Base-by-base conservation (phyloP, 352 stramenopile species). In the Elongisporangium anandrum region DNA sequence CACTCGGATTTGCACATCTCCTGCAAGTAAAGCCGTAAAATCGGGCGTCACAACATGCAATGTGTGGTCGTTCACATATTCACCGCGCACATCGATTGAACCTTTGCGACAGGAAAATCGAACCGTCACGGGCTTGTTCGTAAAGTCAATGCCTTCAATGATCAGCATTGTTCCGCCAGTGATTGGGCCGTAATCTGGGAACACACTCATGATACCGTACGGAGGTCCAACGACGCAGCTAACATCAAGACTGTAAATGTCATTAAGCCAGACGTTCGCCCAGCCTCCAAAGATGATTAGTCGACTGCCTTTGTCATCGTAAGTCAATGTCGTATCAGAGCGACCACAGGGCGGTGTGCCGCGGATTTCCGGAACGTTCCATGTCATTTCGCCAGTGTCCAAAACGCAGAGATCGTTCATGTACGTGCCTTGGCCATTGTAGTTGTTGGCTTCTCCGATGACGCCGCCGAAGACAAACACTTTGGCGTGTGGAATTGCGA, bases 401-500 rank as follows among this genome's bases (percentile, higher is more conserved):
- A 98, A 73, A 41, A 98, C 87, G 39, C 87, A 85, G 55, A 98
- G 83, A 63, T 98, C 92, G 52, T 90, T 97, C 60, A 80, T 75
- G 65, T 87, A 97, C 20, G 70, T 79, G 34, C 92, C 92, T 21
- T 86, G 77, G 3, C 87, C 74, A 53, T 90, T 91, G 68, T 94
- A 94, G 52, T 96, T 90, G 54, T 89, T 87, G 0, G 95, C 64
- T 45, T 98, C 88, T 16, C 94, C 94, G 24, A 94, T 80, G 23
- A 98, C 96, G 17, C 96, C 96, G n/a, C 96, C 96, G 70, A 98
- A 99, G 17, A 97, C 78, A 66, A 99, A 98, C 12, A 99, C 79
- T 55, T 99, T 98, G 63, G 90, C 96, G 61, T 98, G 77, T 8
- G 96, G 96, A 50, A 99, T 98, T 34, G 96, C 95, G 22, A 96